Percentiles rank a stretch among this genome's conserved stretches.
These are phyloP conservation scores for Solanum chaucha DNA, from an alignment of 257 asterid species.

Conservation along the genomic window DNA sequence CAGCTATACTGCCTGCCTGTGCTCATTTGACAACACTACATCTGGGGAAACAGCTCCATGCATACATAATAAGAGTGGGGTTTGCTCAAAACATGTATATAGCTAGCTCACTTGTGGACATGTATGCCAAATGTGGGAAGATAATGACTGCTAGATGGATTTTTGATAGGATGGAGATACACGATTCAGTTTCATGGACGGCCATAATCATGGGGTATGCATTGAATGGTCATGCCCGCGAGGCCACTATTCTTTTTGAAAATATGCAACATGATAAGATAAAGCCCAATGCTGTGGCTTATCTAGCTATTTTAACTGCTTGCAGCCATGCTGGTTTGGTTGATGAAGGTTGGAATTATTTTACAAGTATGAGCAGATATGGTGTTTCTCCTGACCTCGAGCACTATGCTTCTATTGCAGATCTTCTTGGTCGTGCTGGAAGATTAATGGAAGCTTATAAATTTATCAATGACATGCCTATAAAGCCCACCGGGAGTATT, in stretches of 20 bases:
- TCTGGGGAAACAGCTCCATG: slow-evolving; percentile 87
- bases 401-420: slow-evolving; percentile 72
- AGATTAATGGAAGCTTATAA: slow-evolving; percentile 63
- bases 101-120: slow-evolving; percentile 75
- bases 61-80: slow-evolving; percentile 46
- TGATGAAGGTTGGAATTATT: slow-evolving; percentile 60
- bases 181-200: slow-evolving; percentile 74
- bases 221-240: slow-evolving; percentile 54
- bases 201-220: slow-evolving; percentile 93
- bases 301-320: slow-evolving; percentile 76
- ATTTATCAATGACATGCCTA: slow-evolving; percentile 46
- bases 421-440: slow-evolving; percentile 88
- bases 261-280: slow-evolving; percentile 57
- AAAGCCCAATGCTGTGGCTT: slow-evolving; percentile 52
- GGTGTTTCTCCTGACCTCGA: slow-evolving; percentile 52
- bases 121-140: slow-evolving; percentile 93
- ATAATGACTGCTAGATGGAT: slow-evolving; percentile 45
- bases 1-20: slow-evolving; percentile 90
- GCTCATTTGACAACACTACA: slow-evolving; percentile 55
- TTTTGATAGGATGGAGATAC: slow-evolving; percentile 54
- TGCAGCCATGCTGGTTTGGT: slow-evolving; percentile 94
- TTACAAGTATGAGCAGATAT: slow-evolving; percentile 44
- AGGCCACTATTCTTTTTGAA: slow-evolving; percentile 51
- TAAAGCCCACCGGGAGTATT: slow-evolving; percentile 51
- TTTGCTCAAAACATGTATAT: slow-evolving; percentile 52